Percentiles rank a stretch among this genome's conserved stretches.
Conservation (phyloP, 495 filamentous ascomycete genomes). For the Clavariopsis aquatica region DNA sequence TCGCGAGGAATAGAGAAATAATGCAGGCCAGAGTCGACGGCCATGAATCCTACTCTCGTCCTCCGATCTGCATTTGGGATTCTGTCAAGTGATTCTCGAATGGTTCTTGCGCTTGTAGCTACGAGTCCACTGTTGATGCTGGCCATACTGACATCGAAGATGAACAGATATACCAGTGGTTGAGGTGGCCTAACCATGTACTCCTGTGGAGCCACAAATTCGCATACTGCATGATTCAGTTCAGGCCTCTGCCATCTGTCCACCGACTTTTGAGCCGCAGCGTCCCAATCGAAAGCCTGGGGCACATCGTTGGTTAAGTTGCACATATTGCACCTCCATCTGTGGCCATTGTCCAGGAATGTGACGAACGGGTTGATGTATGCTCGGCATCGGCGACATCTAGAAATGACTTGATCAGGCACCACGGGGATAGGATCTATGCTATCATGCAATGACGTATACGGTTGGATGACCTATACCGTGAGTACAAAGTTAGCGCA, state of each 20-base stretch:
- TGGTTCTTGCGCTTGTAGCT: constrained; percentile 89
- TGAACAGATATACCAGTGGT: constrained; percentile 95
- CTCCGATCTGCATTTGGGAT: constrained; percentile 96
- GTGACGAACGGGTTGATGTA: constrained; percentile 71
- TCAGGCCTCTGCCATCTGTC: constrained; percentile 89
- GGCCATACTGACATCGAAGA: constrained; percentile 94
- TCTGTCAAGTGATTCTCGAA: constrained; percentile 90
- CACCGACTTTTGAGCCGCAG: constrained; percentile 79
- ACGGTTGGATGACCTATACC: constrained; percentile 83
- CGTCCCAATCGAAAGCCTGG: constrained; percentile 98
- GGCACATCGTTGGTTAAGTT: constrained; percentile 98
- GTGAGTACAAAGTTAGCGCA: neutral
- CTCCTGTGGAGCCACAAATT: constrained; percentile 97
- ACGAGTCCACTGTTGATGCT: constrained; percentile 91
- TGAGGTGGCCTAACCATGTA: constrained; percentile 99
- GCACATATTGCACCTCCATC: constrained; percentile 99
- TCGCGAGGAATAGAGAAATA: constrained; percentile 95
- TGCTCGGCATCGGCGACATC: constrained; percentile 78
- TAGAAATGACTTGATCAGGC: constrained; percentile 93
- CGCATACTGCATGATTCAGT: constrained; percentile 89
- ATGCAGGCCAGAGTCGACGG: constrained; percentile 90
- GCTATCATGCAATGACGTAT: constrained; percentile 84
- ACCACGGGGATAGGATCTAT: constrained; percentile 91
- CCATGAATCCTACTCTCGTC: constrained; percentile 91
- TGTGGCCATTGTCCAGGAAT: constrained; percentile 94